Base-by-base conservation (phyloP, 768 basidiomycete genomes). In the Tulasnella sp. region DNA sequence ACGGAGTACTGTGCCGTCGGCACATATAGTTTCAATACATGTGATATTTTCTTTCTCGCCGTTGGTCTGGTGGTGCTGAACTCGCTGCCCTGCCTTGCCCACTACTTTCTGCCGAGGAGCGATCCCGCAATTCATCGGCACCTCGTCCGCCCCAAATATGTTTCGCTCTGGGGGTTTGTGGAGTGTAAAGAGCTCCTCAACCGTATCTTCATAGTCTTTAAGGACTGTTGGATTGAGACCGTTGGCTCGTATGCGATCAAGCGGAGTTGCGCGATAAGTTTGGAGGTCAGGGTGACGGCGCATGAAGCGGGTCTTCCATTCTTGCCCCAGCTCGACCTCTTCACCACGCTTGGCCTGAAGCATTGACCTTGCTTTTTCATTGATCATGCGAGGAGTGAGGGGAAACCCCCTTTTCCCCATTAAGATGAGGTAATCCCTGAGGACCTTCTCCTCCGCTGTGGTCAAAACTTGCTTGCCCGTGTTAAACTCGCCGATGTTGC, bases 351-450 rank as follows among this genome's bases (percentile, higher is more conserved):
- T 46, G n/a, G n/a, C n/a, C n/a, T n/a, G n/a, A n/a, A n/a, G n/a
- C n/a, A n/a, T n/a, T n/a, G n/a, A n/a, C n/a, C n/a, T n/a, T n/a
- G 38, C 19, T 82, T 85, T 82, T 80, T 86, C 85, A 75, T 84
- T 84, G 3, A 88, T 79, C 12, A 83, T 74, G n/a, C 76, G 44
- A 75, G 86, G 86, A 46, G 75, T 85, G 14, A 86, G 82, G n/a
- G 86, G 86, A 80, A 87, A 87, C 14, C 86, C 86, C 21, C 83
- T 81, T 27, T 82, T 74, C 12, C 85, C 86, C 74, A 58, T 71
- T 18, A 8, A 5, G 8, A 75, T 40, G 34, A 27, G 31, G 27
- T 36, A 73, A 16, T 75, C 27, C 8, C 38, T 19, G 40, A 81
- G 34, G 6, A 24, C n/a, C 1, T 21, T 3, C 56, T 80, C 83